Evolutionary conservation across 148 eudicot species (phyloP).

Genomic region (Camellia granthamiana): DNA sequence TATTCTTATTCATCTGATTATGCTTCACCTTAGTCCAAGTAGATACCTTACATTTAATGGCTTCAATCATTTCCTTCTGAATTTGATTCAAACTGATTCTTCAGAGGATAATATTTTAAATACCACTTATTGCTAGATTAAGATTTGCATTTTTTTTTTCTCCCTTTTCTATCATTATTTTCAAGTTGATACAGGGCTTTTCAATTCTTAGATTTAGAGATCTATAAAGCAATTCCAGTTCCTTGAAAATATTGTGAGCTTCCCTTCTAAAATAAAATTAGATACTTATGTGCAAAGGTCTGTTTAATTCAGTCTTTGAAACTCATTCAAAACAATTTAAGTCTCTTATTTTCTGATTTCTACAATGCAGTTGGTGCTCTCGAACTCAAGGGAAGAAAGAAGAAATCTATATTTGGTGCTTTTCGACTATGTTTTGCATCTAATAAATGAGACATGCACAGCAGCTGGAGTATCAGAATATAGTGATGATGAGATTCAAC

Average conservation of each 20-base stretch:
- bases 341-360: slow-evolving; percentile 22
- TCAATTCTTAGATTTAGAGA: no score
- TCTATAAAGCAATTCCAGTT: no score
- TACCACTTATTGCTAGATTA: no score
- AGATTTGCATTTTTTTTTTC: no score
- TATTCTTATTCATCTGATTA: no score
- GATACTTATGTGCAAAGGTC: not conserved
- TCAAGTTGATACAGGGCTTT: no score
- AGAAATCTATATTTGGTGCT: slow-evolving; percentile 86
- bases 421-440: slow-evolving; percentile 82
- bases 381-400: slow-evolving; percentile 85
- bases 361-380: slow-evolving; percentile 71
- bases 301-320: not conserved
- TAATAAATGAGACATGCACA: slow-evolving; percentile 62
- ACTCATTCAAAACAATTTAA: not conserved
- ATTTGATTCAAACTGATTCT: no score
- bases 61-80: no score
- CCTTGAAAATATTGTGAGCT: not conserved
- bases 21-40: no score
- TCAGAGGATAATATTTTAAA: no score
- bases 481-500: slow-evolving; percentile 76
- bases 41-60: no score
- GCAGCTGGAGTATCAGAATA: slow-evolving; percentile 72
- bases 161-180: no score
- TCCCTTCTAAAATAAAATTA: not conserved